Evolutionary conservation across 768 basidiomycete species (phyloP), one percentile per base, ranked within the genome.

Genomic region (Pleurotus eryngii): DNA sequence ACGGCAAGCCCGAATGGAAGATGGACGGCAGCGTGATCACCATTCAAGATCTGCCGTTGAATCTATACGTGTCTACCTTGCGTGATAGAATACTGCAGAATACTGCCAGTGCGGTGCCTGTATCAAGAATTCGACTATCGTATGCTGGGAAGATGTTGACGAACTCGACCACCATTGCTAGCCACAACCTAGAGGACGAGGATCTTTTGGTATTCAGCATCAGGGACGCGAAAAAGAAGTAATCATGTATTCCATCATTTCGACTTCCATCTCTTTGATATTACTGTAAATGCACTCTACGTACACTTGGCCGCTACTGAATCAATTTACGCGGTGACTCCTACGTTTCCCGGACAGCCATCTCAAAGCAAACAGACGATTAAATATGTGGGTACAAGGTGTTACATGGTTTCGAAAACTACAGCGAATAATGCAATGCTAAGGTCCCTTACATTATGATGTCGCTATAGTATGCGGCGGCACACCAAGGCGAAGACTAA

Each of bases 1-100:
- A 87, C 1, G 83, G 86, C 35, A 94, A 91, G 68, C 88, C 95
- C 0, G 95, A 96, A 71, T 96, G 91, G 92, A 95, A 96, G 66
- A 76, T 97, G 55, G 85, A 96, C 65, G 95, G 95, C 0, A 80
- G 78, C 53, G 74, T 85, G 40, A 83, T 95, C 58, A 85, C 84
- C 8, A 79, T 99, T 57, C 81, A 85, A 1, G 93, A 97, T 57
- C 72, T 98, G 30, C 90, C 93, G 8, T 80, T 97, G 64, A 93
- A 83, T 57, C 73, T 93, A 46, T 74, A 95, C 46, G 89, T 98
- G 57, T 92, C 92, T 5, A 90, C 92, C 3, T 76, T 99, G 18
- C 87, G 96, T 42, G 95, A 98, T 69, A 86, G 93, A 55, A 91
- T 98, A 57, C 74, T 90, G 60, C 83, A 85, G 59, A 81, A 85